Evolutionary conservation across 306 rosid genomes (phyloP).

Genomic region (Potentilla sterilis): DNA sequence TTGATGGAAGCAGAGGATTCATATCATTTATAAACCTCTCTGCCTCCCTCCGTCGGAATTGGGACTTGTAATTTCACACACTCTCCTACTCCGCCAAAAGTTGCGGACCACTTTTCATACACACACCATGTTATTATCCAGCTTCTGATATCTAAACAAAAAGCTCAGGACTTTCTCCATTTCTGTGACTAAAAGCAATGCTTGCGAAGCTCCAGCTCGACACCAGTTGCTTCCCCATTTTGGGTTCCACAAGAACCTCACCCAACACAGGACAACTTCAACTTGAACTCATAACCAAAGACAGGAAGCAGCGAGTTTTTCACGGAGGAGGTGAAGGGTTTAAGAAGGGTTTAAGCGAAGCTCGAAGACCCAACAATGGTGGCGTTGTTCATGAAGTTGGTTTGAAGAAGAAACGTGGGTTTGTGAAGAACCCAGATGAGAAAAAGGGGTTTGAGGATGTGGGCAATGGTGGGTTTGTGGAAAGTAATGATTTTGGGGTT

Average conservation of each 20-base stretch:
- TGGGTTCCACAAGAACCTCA: conserved; percentile 29
- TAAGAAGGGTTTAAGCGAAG: conserved; percentile 26
- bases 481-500: conserved; percentile 19
- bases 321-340: conserved; percentile 15
- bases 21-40: neutral
- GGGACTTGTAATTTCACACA: neutral
- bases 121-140: neutral
- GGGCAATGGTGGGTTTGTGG: conserved; percentile 21
- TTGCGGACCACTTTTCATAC: neutral
- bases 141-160: neutral
- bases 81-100: neutral
- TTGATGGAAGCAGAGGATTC: neutral
- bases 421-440: conserved; percentile 28
- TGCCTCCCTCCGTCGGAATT: neutral
- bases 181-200: conserved; percentile 31
- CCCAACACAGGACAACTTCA: conserved; percentile 36
- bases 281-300: conserved; percentile 26
- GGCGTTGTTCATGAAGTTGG: conserved; percentile 26
- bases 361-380: conserved; percentile 11
- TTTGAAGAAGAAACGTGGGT: conserved; percentile 25
- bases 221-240: conserved; percentile 37
- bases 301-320: conserved; percentile 26
- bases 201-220: conserved; percentile 56
- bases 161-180: neutral
- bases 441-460: conserved; percentile 3